phyloP scores from a whole-genome alignment of 2,329 filamentous ascomycete genomes.

The Helminthosporium solani region DNA sequence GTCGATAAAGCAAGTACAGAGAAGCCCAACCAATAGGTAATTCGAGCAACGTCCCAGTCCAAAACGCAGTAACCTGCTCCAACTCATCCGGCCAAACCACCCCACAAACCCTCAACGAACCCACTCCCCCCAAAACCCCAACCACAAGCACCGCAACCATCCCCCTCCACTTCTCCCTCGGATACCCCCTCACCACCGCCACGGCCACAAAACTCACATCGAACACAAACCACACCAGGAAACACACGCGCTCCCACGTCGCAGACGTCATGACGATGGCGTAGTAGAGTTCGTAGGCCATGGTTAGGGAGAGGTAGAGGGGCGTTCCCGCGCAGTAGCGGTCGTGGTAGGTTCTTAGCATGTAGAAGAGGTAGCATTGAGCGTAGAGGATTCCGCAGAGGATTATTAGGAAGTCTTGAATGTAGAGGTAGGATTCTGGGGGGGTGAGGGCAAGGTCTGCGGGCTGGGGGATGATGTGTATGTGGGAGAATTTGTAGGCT shows the following conservation, averaged over 20 bases:
- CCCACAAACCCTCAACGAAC: slow-evolving; percentile 29
- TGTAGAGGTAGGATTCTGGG: slow-evolving; percentile 44
- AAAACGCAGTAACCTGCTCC: slow-evolving; percentile 45
- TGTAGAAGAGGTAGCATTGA: slow-evolving; percentile 46
- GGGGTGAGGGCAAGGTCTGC: slow-evolving; percentile 46
- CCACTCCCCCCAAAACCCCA: slow-evolving; percentile 31
- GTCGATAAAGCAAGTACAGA: slow-evolving; percentile 30
- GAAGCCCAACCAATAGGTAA: slow-evolving; percentile 43
- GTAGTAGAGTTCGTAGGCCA: slow-evolving; percentile 47
- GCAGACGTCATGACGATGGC: slow-evolving; percentile 40
- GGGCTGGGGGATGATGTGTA: slow-evolving; percentile 55
- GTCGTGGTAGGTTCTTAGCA: slow-evolving; percentile 39
- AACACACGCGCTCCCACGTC: slow-evolving; percentile 36
- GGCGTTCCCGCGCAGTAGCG: slow-evolving; percentile 36
- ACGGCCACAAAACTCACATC: slow-evolving; percentile 39
- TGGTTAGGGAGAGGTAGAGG: slow-evolving; percentile 31
- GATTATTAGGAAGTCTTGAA: slow-evolving; percentile 46
- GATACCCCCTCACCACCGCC: slow-evolving; percentile 34
- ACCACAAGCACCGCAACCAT: slow-evolving; percentile 27
- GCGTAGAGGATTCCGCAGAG: slow-evolving; percentile 44
- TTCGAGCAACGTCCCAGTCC: slow-evolving; percentile 42
- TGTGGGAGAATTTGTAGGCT: slow-evolving; percentile 39
- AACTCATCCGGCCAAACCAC: slow-evolving; percentile 40
- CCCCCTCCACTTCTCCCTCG: slow-evolving; percentile 16
- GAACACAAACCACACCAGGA: slow-evolving; percentile 43